phyloP scores from a whole-genome alignment of 2,329 filamentous ascomycete species.

The Shiraia bambusicola region DNA sequence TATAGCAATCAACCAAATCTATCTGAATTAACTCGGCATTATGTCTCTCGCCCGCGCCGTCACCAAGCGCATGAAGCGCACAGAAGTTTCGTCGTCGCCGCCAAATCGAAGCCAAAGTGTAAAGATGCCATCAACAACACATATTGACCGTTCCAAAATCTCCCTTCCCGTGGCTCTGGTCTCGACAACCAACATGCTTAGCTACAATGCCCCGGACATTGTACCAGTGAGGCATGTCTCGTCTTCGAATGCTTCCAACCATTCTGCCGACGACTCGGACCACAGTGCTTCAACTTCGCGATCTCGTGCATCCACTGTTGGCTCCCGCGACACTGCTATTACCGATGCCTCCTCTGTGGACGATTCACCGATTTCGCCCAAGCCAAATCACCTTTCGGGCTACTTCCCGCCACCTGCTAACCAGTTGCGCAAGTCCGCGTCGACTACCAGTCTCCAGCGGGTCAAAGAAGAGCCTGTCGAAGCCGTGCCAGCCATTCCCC shows the following conservation, averaged over 20 bases:
- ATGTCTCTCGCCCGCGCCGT: slow-evolving; percentile 71
- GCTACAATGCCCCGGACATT: slow-evolving; percentile 90
- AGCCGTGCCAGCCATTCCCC: slow-evolving; percentile 68
- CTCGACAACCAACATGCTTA: slow-evolving; percentile 94
- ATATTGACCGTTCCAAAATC: slow-evolving; percentile 69
- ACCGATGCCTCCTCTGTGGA: slow-evolving; percentile 63
- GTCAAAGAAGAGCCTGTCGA: slow-evolving; percentile 33
- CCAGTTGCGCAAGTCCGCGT: slow-evolving; percentile 48
- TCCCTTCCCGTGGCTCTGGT: slow-evolving; percentile 84
- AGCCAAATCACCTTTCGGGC: slow-evolving; percentile 57
- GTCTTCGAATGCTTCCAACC: slow-evolving; percentile 57
- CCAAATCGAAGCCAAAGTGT: slow-evolving; percentile 50
- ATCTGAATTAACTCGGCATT: slow-evolving; percentile 37
- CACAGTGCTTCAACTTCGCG: slow-evolving; percentile 50
- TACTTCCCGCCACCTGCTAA: slow-evolving; percentile 59
- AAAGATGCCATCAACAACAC: slow-evolving; percentile 44
- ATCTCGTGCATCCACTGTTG: slow-evolving; percentile 48
- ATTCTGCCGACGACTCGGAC: slow-evolving; percentile 72
- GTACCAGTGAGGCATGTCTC: slow-evolving; percentile 42
- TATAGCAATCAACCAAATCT: slow-evolving; percentile 28
- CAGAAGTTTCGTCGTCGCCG: slow-evolving; percentile 39
- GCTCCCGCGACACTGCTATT: slow-evolving; percentile 62
- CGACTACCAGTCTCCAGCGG: slow-evolving; percentile 33
- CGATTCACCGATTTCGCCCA: slow-evolving; percentile 52
- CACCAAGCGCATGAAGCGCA: slow-evolving; percentile 65